Evolutionary conservation across 2,329 filamentous ascomycete genomes (phyloP).

Genomic region (Plectosphaerella cucumerina): DNA sequence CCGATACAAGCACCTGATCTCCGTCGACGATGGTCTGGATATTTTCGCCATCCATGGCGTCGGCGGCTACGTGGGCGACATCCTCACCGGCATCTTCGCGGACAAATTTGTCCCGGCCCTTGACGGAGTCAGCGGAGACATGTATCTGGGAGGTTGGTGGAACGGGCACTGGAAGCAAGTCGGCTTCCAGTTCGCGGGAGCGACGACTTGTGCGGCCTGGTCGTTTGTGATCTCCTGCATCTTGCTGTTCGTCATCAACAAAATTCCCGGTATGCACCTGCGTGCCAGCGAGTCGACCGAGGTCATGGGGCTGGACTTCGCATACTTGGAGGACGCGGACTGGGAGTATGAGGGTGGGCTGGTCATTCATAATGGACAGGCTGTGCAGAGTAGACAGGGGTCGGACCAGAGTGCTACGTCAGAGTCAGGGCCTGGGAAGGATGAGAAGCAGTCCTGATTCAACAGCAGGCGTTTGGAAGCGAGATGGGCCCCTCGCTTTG

Average conservation of each 20-base stretch:
- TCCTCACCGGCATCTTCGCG: conserved; percentile 55
- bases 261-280: conserved; percentile 53
- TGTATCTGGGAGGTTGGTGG: conserved; percentile 45
- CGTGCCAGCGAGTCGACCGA: conserved; percentile 22
- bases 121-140: conserved; percentile 38
- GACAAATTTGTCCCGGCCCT: conserved; percentile 42
- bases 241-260: conserved; percentile 51
- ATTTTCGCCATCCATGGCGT: conserved; percentile 58
- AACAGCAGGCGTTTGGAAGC: neutral
- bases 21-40: conserved; percentile 54
- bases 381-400: neutral
- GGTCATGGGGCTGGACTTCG: neutral
- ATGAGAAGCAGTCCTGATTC: neutral
- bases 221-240: conserved; percentile 48
- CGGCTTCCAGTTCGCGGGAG: conserved; percentile 53
- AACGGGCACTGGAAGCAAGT: conserved; percentile 50
- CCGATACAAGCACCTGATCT: conserved; percentile 45
- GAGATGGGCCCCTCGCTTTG: no score
- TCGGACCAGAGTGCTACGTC: neutral
- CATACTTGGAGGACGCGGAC: neutral
- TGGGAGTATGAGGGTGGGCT: neutral
- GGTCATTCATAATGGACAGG: neutral
- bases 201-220: conserved; percentile 50
- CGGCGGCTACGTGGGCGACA: conserved; percentile 52
- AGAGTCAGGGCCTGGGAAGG: neutral